Evolutionary conservation across 2,329 filamentous ascomycete species (phyloP).

Genomic region (Myriosclerotinia curreyana): DNA sequence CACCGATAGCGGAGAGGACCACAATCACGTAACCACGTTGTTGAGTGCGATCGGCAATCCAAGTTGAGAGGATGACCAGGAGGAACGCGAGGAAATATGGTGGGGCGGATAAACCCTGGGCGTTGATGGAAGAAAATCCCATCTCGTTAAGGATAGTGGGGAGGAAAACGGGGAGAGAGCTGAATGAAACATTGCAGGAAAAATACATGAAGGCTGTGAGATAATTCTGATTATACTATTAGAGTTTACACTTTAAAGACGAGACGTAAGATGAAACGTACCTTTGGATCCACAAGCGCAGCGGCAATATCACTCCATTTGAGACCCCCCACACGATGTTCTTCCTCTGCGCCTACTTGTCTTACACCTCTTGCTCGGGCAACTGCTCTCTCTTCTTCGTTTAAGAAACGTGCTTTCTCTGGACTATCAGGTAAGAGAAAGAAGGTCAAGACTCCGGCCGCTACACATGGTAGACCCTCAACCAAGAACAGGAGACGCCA

Average conservation of each 20-base stretch:
- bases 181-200: conserved; percentile 62
- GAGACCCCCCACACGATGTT: conserved; percentile 47
- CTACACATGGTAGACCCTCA: conserved; percentile 59
- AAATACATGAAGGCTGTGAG: conserved; percentile 51
- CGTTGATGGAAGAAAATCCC: conserved; percentile 64
- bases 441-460: conserved; percentile 53
- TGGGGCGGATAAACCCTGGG: conserved; percentile 70
- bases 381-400: conserved; percentile 47
- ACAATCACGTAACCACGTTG: conserved; percentile 62
- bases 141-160: conserved; percentile 62
- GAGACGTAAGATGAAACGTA: conserved; percentile 18
- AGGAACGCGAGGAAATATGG: conserved; percentile 67
- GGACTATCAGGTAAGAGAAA: conserved; percentile 54
- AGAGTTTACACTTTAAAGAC: not conserved
- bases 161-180: conserved; percentile 62
- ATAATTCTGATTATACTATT: conserved; percentile 27
- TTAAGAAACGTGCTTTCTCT: conserved; percentile 49
- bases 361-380: conserved; percentile 52
- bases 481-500: conserved; percentile 67
- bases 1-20: conserved; percentile 54
- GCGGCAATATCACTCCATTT: conserved; percentile 47
- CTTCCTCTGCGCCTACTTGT: conserved; percentile 51
- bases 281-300: conserved; percentile 48
- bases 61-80: conserved; percentile 58
- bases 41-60: conserved; percentile 61